Base-by-base conservation (phyloP, 768 basidiomycete genomes). In the Tulasnella sp. region DNA sequence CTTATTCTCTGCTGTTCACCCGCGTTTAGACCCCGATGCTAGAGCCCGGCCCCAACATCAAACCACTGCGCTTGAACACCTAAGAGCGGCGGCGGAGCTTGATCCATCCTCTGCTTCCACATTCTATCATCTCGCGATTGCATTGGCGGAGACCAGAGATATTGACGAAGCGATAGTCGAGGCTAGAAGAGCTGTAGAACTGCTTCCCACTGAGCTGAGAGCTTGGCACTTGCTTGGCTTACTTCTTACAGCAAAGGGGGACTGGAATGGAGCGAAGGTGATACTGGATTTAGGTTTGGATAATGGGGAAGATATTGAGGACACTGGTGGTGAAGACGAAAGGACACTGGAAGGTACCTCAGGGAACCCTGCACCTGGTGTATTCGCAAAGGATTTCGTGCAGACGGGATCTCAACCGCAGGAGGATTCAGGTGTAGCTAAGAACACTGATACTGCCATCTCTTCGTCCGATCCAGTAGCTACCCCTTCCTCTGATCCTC, bases 201-300 rank as follows among this genome's bases (percentile, higher is more conserved):
- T 72, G 5, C 77, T 81, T 27, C 69, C 49, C 3, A 66, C 63
- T 28, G 72, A 76, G 53, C 63, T 85, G 22, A 74, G 86, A 35
- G 82, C 84, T 47, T 96, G 91, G 92, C 93, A 96, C 65, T 74
- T 96, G 13, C 72, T 96, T 0, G 89, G 84, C 0, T 67, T 96
- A 4, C 64, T 93, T 9, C 70, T 92, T n/a, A 78, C 79, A 0
- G 81, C 83, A 7, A 68, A 71, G 25, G 86, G 83, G 56, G 79
- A 89, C 57, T 88, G 87, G 85, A 66, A 65, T 29, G 83, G 80
- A 9, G 89, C 92, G 0, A 68, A 68, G 28, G 78, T 78, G 53
- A 78, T 91, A 3, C 64, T 92, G 33, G 85, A 90, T 47, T 70
- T 78, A n/a, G 92, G 85, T 22, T 74, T 81, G 1, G 75, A 83